Evolutionary conservation across 1,284 basidiomycete genomes (phyloP), one percentile per base, ranked within the genome.

Genomic region (Fomitopsis schrenkii): DNA sequence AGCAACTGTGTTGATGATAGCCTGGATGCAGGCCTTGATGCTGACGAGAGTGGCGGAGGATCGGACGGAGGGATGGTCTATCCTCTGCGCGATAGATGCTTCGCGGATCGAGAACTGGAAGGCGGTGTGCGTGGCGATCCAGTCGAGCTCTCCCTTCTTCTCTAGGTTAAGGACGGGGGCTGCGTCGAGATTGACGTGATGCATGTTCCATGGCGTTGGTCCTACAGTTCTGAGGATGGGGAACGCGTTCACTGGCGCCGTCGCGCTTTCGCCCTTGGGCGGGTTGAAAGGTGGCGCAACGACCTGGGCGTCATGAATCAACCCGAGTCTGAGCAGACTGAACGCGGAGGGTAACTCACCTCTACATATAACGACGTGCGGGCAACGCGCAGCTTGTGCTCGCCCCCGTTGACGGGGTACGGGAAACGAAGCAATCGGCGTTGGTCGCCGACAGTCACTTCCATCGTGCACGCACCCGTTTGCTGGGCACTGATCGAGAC

Each of bases 301-400:
- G 7, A 75, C 60, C 75, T 76, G 58, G 8, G 55, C 71, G 33
- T 15, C 33, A 19, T 36, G 9, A 5, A 28, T 56, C 10, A 55
- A 22, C 22, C 56, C 72, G 69, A 28, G 76, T 76, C 44, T 17
- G 22, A 19, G 28, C 19, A 50, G 4, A 38, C n/a, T n/a, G 15
- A 48, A 54, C 17, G 44, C 36, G 38, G 12, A 17, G 33, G 14
- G 17, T 4, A 36, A 61, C 73, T 15, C 42, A 84, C 84, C 74
- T 86, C 83, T 9, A 85, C 74, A 63, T 80, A 85, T 22, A 68
- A 74, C 3, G 83, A 85, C 63, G 79, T 81, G 35, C 84, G 76
- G 7, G 82, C 83, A 35, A 85, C 6, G 28, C 56, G 56, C 56
- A 57, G 19, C 17, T 30, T 57, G 33, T 46, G 41, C 5, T 57